Conservation (phyloP, 352 stramenopile genomes). For the Globisporangium perplexum region DNA sequence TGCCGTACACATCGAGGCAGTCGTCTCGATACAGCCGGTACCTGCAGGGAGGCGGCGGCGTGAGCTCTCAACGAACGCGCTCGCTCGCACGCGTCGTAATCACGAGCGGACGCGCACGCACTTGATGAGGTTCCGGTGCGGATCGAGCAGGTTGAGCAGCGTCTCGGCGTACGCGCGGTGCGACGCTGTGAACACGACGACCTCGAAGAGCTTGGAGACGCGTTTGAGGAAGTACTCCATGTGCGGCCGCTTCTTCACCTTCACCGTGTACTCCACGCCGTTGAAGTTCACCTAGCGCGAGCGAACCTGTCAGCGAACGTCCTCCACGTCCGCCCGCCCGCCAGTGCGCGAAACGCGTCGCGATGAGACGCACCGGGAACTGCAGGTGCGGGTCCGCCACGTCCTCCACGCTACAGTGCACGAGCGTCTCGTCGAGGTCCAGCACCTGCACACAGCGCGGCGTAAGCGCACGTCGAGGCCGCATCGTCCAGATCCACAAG, state of each 20-base stretch:
- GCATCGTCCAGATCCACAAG: too few species aligned
- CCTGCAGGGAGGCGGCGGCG: too few species aligned
- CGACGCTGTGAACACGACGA: slow-evolving; percentile 99
- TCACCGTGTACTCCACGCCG: slow-evolving; percentile 93
- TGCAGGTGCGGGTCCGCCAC: slow-evolving; percentile 92
- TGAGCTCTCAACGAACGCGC: too few species aligned
- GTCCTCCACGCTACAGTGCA: slow-evolving; percentile 98
- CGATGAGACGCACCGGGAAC: slow-evolving; percentile 81
- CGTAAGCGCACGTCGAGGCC: too few species aligned
- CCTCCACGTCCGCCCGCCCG: not conserved
- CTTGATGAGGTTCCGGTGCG: slow-evolving; percentile 86
- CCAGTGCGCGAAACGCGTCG: not conserved
- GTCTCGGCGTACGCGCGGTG: slow-evolving; percentile 95
- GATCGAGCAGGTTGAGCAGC: slow-evolving; percentile 96
- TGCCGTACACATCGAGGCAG: slow-evolving; percentile 95
- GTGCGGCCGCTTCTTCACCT: slow-evolving; percentile 95
- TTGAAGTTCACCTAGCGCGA: slow-evolving; percentile 88
- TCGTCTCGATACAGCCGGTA: slow-evolving; percentile 94
- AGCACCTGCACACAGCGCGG: slow-evolving; percentile 63
- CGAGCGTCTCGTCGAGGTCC: slow-evolving; percentile 98
- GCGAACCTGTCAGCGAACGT: too few species aligned
- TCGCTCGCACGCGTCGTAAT: too few species aligned
- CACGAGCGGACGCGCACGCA: slow-evolving; percentile 31
- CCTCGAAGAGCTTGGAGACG: slow-evolving; percentile 93
- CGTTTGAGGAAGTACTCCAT: slow-evolving; percentile 94